These are phyloP conservation scores for Chimonanthus salicifolius DNA, from an alignment of 164 flowering plant genomes.

Conservation along the genomic window DNA sequence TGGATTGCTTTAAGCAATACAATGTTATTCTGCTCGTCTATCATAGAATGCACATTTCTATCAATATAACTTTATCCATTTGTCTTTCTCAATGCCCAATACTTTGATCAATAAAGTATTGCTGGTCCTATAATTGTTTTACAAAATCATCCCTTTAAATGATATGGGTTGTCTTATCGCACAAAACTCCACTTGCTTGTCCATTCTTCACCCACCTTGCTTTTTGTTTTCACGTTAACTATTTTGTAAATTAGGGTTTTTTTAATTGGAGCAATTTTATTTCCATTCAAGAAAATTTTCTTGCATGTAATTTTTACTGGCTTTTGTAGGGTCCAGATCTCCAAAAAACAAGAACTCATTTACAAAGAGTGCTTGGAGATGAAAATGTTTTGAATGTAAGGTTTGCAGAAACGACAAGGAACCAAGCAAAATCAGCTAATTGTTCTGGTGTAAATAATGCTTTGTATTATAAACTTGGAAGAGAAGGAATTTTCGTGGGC, in stretches of 20 bases:
- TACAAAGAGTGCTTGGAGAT: conserved; percentile 72
- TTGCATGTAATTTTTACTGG: background rate
- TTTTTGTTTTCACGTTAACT: background rate
- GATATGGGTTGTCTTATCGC: too few relatives aligned
- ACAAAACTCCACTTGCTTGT: too few relatives aligned
- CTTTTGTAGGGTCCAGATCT: conserved; percentile 59
- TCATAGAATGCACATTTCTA: too few relatives aligned
- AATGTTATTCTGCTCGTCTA: too few relatives aligned
- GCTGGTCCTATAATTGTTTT: too few relatives aligned
- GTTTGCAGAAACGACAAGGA: conserved; percentile 30
- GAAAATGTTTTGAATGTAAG: conserved; percentile 61
- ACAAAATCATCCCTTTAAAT: too few relatives aligned
- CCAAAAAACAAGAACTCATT: conserved; percentile 38
- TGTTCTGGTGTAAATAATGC: background rate
- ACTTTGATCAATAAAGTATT: too few relatives aligned
- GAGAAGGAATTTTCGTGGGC: conserved; percentile 68
- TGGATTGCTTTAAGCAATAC: too few relatives aligned
- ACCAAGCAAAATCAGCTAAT: background rate
- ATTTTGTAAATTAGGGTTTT: background rate
- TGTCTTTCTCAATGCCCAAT: too few relatives aligned
- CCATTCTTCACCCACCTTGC: too few relatives aligned
- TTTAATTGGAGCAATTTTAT: background rate
- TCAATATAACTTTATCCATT: too few relatives aligned
- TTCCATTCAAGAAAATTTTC: background rate
- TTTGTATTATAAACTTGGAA: conserved; percentile 25